Evolutionary conservation across 768 basidiomycete species (phyloP), one percentile per base, ranked within the genome.

Genomic region (Collybia mongolica): DNA sequence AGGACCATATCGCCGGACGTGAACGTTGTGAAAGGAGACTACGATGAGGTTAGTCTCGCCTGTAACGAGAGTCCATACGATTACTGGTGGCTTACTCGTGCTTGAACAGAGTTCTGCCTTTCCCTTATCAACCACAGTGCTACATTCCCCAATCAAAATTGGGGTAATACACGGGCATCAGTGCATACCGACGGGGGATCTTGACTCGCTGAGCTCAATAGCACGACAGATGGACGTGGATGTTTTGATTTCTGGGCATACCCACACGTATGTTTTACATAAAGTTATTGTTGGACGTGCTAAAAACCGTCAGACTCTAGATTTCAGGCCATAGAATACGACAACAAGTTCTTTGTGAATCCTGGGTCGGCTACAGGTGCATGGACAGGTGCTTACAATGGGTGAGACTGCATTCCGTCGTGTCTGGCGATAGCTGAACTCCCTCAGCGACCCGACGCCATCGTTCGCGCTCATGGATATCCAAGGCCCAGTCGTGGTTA

Each of bases 151-250:
- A 15, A 87, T 99, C 57, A 84, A 85, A 51, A 91, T 99, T 63
- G 97, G 97, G 20, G 73, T 96, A 42, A 81, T 98, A 39, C 94
- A 97, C 63, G 97, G 96, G 0, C 93, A 96, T 69, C 95, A 98
- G 66, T 87, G 82, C 61, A 81, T 98, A 37, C 96, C 97, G 1
- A 84, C 87, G 0, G 97, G 95, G 12, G 94, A 97, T 65, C 75
- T 93, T 2, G 93, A 97, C 62, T 86, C 90, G n/a, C 76, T 98
- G 38, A 86, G 83, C 46, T 80, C 90, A 2, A 81, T 95, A 47
- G 93, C 95, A 14, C 73, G 96, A 32, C 93, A 95, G 70, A 93
- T 99, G 90, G 96, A 98, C 64, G 97, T 98, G 3, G 97, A 99
- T 61, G 93, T 99, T 0, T 75, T 98, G 29, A 72, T 98, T 18